A percentile compares a stretch with the other conserved stretches of the same genome.
Evolutionary conservation across 2,329 filamentous ascomycete genomes (phyloP).

Genomic region (Phaeosphaeriaceae sp.): DNA sequence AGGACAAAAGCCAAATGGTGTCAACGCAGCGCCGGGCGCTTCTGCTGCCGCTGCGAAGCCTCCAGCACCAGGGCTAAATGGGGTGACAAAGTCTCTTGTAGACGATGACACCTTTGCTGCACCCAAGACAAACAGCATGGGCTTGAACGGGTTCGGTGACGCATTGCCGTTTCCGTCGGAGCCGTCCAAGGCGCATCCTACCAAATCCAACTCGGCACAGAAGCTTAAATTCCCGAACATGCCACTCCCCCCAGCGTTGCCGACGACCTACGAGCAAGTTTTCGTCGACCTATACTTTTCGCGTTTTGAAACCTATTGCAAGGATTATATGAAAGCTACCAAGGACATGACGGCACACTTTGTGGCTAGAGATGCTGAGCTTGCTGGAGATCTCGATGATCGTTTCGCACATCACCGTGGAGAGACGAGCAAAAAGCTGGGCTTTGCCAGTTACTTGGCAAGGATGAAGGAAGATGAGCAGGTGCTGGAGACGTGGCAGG

Average conservation of each 20-base stretch:
- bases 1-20: conserved; percentile 8
- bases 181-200: conserved; percentile 53
- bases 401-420: conserved; percentile 62
- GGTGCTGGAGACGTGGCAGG: conserved; percentile 67
- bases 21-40: conserved; percentile 21
- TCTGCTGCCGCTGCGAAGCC: conserved; percentile 19
- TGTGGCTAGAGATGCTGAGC: conserved; percentile 56
- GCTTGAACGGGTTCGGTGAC: conserved; percentile 60
- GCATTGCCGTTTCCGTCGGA: conserved; percentile 67
- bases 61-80: conserved; percentile 41
- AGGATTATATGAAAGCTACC: conserved; percentile 64
- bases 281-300: conserved; percentile 61
- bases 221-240: conserved; percentile 59
- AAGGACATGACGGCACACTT: conserved; percentile 64
- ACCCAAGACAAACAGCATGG: conserved; percentile 57
- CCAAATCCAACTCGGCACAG: conserved; percentile 47
- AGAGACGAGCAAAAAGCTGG: conserved; percentile 56
- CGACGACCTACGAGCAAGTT: conserved; percentile 52
- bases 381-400: conserved; percentile 48
- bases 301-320: conserved; percentile 63
- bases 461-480: conserved; percentile 70
- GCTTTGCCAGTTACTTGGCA: conserved; percentile 64
- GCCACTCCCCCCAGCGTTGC: conserved; percentile 58
- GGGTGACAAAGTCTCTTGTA: conserved; percentile 57
- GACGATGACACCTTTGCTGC: conserved; percentile 58